phyloP scores from a whole-genome alignment of 179 eudicot species.

The Pouteria campechiana region DNA sequence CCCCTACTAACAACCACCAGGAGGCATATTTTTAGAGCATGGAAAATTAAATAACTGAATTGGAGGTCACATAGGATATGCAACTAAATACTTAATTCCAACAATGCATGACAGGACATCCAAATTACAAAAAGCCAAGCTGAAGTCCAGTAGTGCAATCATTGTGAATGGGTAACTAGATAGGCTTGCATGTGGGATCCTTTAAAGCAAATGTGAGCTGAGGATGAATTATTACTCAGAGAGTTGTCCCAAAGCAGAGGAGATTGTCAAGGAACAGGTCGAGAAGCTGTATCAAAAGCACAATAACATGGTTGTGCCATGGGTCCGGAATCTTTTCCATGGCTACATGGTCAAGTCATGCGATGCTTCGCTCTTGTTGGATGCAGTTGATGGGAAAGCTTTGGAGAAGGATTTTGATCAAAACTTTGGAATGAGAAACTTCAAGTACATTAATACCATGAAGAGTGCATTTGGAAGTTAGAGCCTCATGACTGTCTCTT shows the following conservation, averaged over 20 bases:
- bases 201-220: constrained; percentile 29
- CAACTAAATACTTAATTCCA: too few species aligned
- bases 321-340: constrained; percentile 76
- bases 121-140: too few species aligned
- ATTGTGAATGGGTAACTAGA: too few species aligned
- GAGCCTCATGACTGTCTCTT: constrained; percentile 61
- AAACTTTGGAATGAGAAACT: constrained; percentile 74
- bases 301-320: constrained; percentile 74
- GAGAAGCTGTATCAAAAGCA: constrained; percentile 35
- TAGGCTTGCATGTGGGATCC: too few species aligned
- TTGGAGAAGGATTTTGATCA: constrained; percentile 35
- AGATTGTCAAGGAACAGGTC: constrained; percentile 50
- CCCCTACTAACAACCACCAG: too few species aligned
- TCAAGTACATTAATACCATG: constrained; percentile 51
- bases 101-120: too few species aligned
- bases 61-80: too few species aligned
- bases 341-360: constrained; percentile 81
- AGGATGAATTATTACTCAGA: constrained; percentile 39
- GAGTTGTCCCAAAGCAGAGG: constrained; percentile 64
- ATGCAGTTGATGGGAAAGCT: constrained; percentile 10
- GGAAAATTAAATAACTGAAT: too few species aligned
- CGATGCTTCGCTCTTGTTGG: constrained; percentile 63
- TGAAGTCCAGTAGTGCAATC: too few species aligned
- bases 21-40: too few species aligned
- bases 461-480: constrained; percentile 49